Conservation (phyloP, 73 alveolate species). For the Paraurostyla sp. region DNA sequence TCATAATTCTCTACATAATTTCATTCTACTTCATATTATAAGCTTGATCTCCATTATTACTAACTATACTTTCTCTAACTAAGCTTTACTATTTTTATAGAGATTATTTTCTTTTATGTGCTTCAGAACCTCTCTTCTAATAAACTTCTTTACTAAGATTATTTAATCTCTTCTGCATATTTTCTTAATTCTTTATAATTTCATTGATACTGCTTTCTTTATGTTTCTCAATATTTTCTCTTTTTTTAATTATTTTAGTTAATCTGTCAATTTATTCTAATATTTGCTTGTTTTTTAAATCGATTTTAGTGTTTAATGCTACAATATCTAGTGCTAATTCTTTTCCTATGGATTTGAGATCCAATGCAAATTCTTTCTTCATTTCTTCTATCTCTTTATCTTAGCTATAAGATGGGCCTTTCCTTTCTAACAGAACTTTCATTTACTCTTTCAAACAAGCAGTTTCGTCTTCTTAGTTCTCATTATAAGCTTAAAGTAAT, state of each 20-base stretch:
- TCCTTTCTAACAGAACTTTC: too few relatives aligned
- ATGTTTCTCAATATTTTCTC: neutral
- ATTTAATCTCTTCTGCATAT: neutral
- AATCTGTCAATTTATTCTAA: neutral
- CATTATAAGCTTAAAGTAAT: neutral
- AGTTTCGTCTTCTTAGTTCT: conserved; percentile 19
- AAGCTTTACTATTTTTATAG: neutral
- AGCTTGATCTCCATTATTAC: neutral
- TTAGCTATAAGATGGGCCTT: too few relatives aligned
- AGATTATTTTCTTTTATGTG: neutral
- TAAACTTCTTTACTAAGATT: neutral
- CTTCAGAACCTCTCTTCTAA: too few relatives aligned
- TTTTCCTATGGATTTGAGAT: conserved; percentile 22
- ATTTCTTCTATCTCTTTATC: neutral
- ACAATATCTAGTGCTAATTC: conserved; percentile 8
- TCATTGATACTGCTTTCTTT: neutral
- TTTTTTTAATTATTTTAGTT: neutral
- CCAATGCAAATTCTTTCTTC: neutral
- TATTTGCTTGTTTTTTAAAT: neutral
- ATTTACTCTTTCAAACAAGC: neutral
- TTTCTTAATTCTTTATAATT: neutral
- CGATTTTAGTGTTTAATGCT: neutral
- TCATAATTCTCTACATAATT: neutral
- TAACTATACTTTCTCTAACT: neutral
- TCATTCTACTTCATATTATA: neutral